phyloP scores from a whole-genome alignment of 176 grass and related monocot species.

The Calamus simplicifolius region DNA sequence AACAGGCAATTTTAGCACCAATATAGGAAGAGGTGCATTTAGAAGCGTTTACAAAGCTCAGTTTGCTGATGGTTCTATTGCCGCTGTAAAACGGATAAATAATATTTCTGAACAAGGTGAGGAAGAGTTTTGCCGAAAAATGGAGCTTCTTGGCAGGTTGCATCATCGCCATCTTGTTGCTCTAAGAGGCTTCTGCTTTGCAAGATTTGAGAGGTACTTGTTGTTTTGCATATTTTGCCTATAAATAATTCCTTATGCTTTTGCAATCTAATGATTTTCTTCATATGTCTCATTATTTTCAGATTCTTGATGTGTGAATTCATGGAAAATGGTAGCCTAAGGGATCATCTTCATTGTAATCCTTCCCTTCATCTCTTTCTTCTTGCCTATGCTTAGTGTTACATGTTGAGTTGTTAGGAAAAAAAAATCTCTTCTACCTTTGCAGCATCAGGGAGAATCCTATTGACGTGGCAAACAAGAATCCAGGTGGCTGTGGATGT shows the following conservation, averaged over 20 bases:
- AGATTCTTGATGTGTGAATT: constrained; percentile 96
- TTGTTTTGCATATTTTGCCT: not conserved
- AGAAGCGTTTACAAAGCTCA: constrained; percentile 84
- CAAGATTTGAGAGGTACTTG: constrained; percentile 70
- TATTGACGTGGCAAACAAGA: constrained; percentile 65
- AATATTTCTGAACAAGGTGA: constrained; percentile 90
- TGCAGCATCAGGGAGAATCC: constrained; percentile 54
- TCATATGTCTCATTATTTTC: constrained; percentile 1
- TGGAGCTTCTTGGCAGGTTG: constrained; percentile 88
- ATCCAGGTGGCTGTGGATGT: constrained; percentile 82
- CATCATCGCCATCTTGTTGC: constrained; percentile 98
- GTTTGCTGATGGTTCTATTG: constrained; percentile 66
- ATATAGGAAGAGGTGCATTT: constrained; percentile 94
- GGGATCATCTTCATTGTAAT: constrained; percentile 91
- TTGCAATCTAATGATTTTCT: not conserved
- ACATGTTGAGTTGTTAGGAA: not conserved
- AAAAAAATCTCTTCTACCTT: constrained; percentile 3
- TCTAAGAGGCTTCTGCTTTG: constrained; percentile 82
- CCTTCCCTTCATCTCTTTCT: not conserved
- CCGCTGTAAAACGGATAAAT: constrained; percentile 86
- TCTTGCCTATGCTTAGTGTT: constrained; percentile 3
- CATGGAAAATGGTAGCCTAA: constrained; percentile 97
- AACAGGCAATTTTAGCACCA: constrained; percentile 67
- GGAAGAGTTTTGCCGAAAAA: constrained; percentile 93
- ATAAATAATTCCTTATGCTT: not conserved